Evolutionary conservation across 2,329 filamentous ascomycete genomes (phyloP), one percentile per base, ranked within the genome.

Genomic region (Beauveria brongniartii): DNA sequence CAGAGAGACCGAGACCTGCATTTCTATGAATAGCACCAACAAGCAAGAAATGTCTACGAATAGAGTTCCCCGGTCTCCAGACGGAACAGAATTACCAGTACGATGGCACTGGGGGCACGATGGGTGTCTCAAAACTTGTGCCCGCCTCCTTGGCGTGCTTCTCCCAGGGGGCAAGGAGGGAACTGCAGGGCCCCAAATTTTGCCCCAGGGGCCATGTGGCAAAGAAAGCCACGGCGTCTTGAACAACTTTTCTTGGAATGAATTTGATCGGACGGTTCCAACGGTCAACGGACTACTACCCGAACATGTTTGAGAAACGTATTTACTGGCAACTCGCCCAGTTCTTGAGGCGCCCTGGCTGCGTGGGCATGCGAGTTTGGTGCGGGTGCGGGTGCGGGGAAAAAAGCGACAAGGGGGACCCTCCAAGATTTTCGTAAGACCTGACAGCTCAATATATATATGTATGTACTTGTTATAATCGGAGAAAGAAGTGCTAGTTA

Each of bases 21-120:
- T 55, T 43, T 61, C 53, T 61, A 61, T 56, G 44, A 61, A 61
- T 61, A 61, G 59, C 59, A 40, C 34, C 53, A 47, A 51, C 16
- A 41, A 34, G 12, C 24, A 22, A 43, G 28, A 10, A 41, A 40
- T 51, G 51, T 61, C 59, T 22, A 22, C 22, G 22, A 22, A 22
- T 60, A 20, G 51, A 16, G 41, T 22, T 34, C 3, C 26, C 30
- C 22, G n/a, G 40, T 37, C 41, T 54, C 22, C 20, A 34, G 30
- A 22, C 22, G 22, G 22, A 22, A 22, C 22, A 22, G 22, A 2
- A 34, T 3, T 34, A 34, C 30, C 28, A 30, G 9, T 10, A 30
- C 28, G 3, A 34, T 12, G 30, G 30, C 30, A 34, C 10, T 12
- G 10, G 10, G 30, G 30, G 30, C 30, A 34, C 30, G 50, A 55